Base-by-base conservation (phyloP, 2,329 filamentous ascomycete genomes). In the Berkeleyomyces rouxiae region DNA sequence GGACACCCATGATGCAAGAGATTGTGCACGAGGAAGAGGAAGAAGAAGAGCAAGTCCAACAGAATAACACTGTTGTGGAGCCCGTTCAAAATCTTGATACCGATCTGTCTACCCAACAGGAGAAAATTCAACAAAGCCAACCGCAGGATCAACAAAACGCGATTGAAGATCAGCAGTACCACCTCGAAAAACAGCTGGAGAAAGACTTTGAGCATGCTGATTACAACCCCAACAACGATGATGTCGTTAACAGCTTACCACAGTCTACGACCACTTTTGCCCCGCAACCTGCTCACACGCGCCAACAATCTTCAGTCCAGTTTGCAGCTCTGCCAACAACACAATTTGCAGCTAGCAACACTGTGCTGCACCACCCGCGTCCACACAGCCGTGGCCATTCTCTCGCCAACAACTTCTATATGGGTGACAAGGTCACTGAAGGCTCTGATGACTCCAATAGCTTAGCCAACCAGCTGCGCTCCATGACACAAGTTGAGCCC, bases 131-230 rank as follows among this genome's bases (percentile, higher is more conserved):
- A 9, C 72, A 73, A 57, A 75, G 75, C 55, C 74, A 78, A 61
- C 72, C 75, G 57, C 87, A 91, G 68, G 90, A 90, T 67, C 78
- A 95, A 33, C 90, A 96, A 71, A 86, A 85, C 66, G 49, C 13
- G 49, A 4, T 33, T 13, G 90, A 93, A 67, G 86, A 95, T 63
- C 86, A 93, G 59, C 86, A 95, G 68, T 92, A 93, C 69, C 88
- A 92, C 68, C 73, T 93, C 65, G 88, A 91, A 70, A 84, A 90
- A 70, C 84, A 88, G 65, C 83, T 91, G 66, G 84, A 88, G 60
- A 84, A 86, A 61, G 86, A 92, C 69, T 77, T 92, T 58, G 86
- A 91, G 65, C 86, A 90, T 67, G 85, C 87, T 62, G 87, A 89
- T 67, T 86, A 88, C 69, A 88, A 83, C 68, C 85, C 85, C 1